These are phyloP conservation scores for Hygrophoropsis aurantiaca DNA, from an alignment of 768 basidiomycete genomes.

Conservation along the genomic window DNA sequence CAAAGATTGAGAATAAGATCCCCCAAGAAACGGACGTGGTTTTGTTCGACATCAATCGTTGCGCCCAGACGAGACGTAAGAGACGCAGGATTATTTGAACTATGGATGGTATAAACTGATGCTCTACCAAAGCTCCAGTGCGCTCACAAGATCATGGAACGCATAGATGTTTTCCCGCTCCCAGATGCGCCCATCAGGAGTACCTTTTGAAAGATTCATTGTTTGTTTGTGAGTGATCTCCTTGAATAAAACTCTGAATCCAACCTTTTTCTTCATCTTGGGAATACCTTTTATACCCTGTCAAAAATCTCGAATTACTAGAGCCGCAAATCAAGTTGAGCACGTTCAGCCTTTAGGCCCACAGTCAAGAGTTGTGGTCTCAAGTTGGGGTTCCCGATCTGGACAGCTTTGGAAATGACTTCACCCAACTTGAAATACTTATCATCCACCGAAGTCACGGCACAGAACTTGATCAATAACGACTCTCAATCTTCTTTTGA, in stretches of 20 bases:
- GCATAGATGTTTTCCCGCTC: slow-evolving; percentile 96
- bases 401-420: no score
- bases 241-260: background rate
- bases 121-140: slow-evolving; percentile 1
- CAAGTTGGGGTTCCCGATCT: no score
- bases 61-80: slow-evolving; percentile 90
- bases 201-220: slow-evolving; percentile 51
- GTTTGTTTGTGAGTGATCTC: background rate
- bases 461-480: no score
- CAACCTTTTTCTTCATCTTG: slow-evolving; percentile 33
- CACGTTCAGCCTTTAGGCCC: no score
- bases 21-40: slow-evolving; percentile 95
- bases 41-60: slow-evolving; percentile 97
- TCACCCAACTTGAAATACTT: no score
- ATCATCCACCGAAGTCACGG: no score
- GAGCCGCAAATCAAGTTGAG: no score
- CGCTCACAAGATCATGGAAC: slow-evolving; percentile 95
- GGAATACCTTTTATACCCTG: no score
- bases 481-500: no score
- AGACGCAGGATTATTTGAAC: slow-evolving; percentile 92
- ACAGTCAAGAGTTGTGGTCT: no score
- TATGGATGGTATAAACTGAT: slow-evolving; percentile 29
- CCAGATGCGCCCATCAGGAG: slow-evolving; percentile 97
- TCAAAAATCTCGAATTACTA: no score
- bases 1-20: slow-evolving; percentile 95